Evolutionary conservation across 305 asterid species (phyloP).

Genomic region (Fraxinus albicans): DNA sequence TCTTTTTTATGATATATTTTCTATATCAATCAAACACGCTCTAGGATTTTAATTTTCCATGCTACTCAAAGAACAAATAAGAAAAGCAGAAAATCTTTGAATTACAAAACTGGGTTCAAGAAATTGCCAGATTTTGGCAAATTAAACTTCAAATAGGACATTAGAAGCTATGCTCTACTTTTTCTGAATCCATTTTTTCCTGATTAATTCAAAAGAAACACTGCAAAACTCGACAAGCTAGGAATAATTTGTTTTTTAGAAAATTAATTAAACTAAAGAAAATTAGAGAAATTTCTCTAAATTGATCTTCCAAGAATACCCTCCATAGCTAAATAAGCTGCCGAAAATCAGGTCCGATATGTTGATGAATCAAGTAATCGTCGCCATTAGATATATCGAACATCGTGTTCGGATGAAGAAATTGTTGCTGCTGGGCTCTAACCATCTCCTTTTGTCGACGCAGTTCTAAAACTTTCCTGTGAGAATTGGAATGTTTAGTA

Average conservation of each 20-base stretch:
- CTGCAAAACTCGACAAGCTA: constrained; percentile 48
- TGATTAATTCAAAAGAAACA: constrained; percentile 15
- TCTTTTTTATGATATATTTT: no score
- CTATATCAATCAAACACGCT: no score
- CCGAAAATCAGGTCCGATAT: constrained; percentile 67
- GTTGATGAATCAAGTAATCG: constrained; percentile 81
- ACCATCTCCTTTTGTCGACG: constrained; percentile 68
- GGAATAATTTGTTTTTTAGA: constrained; percentile 20
- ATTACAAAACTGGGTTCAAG: constrained; percentile 22
- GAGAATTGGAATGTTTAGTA: constrained; percentile 80
- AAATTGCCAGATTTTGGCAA: constrained; percentile 31
- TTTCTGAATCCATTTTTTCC: background rate
- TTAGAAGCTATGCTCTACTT: constrained; percentile 19
- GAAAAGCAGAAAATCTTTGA: constrained; percentile 7
- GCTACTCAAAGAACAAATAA: background rate
- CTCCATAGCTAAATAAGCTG: constrained; percentile 43
- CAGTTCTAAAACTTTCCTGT: constrained; percentile 75
- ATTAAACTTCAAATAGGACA: constrained; percentile 26
- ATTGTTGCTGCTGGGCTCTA: constrained; percentile 46
- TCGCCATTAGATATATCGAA: constrained; percentile 62
- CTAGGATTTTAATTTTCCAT: background rate
- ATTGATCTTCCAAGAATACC: background rate
- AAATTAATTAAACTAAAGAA: constrained; percentile 16
- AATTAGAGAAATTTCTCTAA: background rate
- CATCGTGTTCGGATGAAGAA: constrained; percentile 53